phyloP scores from a whole-genome alignment of 305 asterid genomes.

The Solanum chacoense region DNA sequence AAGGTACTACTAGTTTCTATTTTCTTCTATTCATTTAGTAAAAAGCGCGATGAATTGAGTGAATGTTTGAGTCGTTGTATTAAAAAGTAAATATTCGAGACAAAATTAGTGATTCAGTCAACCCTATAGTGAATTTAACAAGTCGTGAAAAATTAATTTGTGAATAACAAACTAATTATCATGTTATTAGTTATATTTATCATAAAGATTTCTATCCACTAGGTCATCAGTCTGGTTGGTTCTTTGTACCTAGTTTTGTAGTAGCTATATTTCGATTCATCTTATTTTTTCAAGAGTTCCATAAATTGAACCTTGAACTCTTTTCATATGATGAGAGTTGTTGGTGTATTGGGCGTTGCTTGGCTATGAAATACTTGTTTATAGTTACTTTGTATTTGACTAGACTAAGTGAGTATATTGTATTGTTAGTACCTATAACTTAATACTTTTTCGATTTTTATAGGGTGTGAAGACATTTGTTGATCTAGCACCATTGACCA shows the following conservation, averaged over 20 bases:
- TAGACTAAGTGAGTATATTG: not conserved
- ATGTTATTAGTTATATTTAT: not conserved
- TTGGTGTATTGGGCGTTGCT: not conserved
- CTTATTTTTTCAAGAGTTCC: not conserved
- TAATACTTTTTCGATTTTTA: not conserved
- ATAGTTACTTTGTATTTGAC: not conserved
- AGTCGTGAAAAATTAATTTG: no score
- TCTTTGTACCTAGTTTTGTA: not conserved
- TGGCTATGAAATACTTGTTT: not conserved
- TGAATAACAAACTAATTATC: no score
- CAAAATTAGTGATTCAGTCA: no score
- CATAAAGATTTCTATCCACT: not conserved
- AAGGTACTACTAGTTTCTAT: conserved; percentile 25
- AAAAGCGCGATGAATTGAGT: not conserved
- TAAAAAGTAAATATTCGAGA: no score
- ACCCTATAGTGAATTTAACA: not conserved
- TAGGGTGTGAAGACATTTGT: conserved; percentile 84
- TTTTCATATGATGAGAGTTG: not conserved
- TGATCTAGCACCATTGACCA: conserved; percentile 49
- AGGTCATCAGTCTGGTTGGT: not conserved
- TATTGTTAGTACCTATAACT: not conserved
- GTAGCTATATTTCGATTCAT: not conserved
- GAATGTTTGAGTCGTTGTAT: no score
- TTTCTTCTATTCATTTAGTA: not conserved
- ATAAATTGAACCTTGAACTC: not conserved